These are phyloP conservation scores for Exophiala alcalophila DNA, from an alignment of 2,329 filamentous ascomycete genomes.

Conservation along the genomic window DNA sequence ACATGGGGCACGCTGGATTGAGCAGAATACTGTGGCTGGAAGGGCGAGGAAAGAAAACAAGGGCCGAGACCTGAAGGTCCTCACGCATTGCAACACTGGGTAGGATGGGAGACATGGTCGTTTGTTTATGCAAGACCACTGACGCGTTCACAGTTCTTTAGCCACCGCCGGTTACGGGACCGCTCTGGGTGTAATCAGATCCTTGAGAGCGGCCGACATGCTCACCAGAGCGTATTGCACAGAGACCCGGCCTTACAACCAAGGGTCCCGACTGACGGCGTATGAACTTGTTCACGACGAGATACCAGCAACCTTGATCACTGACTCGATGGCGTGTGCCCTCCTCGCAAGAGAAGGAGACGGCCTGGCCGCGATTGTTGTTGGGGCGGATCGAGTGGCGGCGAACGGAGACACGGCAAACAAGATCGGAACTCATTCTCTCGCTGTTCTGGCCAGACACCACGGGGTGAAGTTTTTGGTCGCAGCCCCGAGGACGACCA, in stretches of 20 bases:
- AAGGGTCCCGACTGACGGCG: conserved; percentile 89
- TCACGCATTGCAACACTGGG: conserved; percentile 98
- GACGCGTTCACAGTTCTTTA: conserved; percentile 61
- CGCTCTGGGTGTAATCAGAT: conserved; percentile 88
- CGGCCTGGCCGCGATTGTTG: conserved; percentile 81
- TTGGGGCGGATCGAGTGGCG: conserved; percentile 91
- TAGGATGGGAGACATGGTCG: conserved; percentile 38
- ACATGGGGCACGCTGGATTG: conserved; percentile 79
- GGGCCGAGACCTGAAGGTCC: conserved; percentile 64
- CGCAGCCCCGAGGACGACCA: conserved; percentile 89
- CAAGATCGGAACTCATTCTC: conserved; percentile 92
- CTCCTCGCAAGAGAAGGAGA: conserved; percentile 62
- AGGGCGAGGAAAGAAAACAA: conserved; percentile 39
- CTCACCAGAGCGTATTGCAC: conserved; percentile 90
- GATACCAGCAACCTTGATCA: conserved; percentile 87
- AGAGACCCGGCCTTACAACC: conserved; percentile 96
- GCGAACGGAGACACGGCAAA: conserved; percentile 97
- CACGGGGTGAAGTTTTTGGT: conserved; percentile 94
- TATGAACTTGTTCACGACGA: conserved; percentile 94
- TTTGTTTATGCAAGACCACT: conserved; percentile 5
- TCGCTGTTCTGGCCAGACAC: conserved; percentile 83
- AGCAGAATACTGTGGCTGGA: conserved; percentile 53
- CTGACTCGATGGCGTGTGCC: conserved; percentile 93
- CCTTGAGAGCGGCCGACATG: conserved; percentile 62
- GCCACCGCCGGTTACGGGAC: conserved; percentile 98